Percentiles rank a stretch among this genome's conserved stretches.
Conservation (phyloP, 2,329 filamentous ascomycete species). For the Exophiala spinifera region DNA sequence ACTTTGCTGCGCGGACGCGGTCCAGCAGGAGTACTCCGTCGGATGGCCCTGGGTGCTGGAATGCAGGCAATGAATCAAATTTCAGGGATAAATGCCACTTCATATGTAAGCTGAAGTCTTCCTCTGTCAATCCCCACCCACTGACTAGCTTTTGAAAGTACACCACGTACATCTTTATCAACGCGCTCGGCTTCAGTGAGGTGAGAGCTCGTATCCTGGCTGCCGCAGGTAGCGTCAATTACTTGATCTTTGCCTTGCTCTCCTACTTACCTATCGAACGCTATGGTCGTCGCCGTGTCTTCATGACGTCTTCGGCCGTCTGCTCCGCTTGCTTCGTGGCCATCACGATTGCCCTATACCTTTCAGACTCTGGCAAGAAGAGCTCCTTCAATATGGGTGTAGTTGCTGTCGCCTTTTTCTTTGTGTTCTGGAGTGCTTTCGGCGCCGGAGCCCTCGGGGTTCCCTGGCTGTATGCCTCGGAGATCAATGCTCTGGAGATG, state of each 20-base stretch:
- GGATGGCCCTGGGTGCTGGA: constrained; percentile 53
- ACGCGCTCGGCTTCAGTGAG: constrained; percentile 54
- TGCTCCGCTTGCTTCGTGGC: constrained; percentile 53
- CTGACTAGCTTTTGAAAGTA: constrained; percentile 57
- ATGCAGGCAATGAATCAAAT: constrained; percentile 54
- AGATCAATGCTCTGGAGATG: constrained; percentile 51
- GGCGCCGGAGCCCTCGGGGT: too few relatives aligned
- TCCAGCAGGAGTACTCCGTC: constrained; percentile 49
- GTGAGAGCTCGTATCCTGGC: constrained; percentile 54
- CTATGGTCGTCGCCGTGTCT: constrained; percentile 56
- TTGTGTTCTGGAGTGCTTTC: constrained; percentile 56
- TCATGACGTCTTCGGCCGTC: too few relatives aligned
- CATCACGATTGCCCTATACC: constrained; percentile 53
- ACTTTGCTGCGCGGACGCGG: too few relatives aligned
- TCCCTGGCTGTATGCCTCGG: constrained; percentile 41
- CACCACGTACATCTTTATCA: too few relatives aligned
- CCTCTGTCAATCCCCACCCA: too few relatives aligned
- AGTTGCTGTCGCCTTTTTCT: constrained; percentile 53
- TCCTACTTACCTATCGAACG: constrained; percentile 49
- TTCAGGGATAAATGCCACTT: constrained; percentile 34
- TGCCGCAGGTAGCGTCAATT: constrained; percentile 52
- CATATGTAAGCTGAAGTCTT: too few relatives aligned
- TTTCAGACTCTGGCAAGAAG: too few relatives aligned
- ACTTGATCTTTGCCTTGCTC: constrained; percentile 48
- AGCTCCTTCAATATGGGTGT: too few relatives aligned